Evolutionary conservation across 257 asterid genomes (phyloP).

Genomic region (Linaria vulgaris): DNA sequence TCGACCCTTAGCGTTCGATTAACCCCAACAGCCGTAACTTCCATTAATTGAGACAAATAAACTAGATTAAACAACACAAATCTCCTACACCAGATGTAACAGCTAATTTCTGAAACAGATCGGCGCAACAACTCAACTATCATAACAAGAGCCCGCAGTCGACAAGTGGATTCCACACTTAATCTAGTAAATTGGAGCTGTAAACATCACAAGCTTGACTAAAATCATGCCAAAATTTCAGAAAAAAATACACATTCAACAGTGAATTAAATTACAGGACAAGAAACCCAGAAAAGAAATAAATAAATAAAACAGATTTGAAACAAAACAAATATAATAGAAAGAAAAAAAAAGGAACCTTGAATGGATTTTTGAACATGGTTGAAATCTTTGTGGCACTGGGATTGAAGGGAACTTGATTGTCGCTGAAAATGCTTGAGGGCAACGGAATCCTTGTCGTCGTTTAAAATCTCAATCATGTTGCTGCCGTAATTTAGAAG

Average conservation of each 20-base stretch:
- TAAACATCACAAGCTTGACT: not conserved
- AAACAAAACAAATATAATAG: not conserved
- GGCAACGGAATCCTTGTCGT: slow-evolving; percentile 41
- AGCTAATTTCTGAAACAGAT: not conserved
- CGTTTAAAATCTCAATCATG: slow-evolving; percentile 48
- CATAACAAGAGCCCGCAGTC: slow-evolving; percentile 13
- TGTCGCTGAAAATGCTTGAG: slow-evolving; percentile 52
- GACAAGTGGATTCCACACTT: not conserved
- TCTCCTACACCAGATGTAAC: not conserved
- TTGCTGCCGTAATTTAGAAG: slow-evolving; percentile 46
- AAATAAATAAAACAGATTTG: not conserved
- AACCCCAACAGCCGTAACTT: too few species aligned
- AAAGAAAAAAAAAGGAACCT: slow-evolving; percentile 41
- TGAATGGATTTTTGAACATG: slow-evolving; percentile 42
- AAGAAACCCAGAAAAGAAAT: not conserved
- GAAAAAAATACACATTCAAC: not conserved
- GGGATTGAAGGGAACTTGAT: slow-evolving; percentile 48
- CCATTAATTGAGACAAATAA: not conserved
- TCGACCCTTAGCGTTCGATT: too few species aligned
- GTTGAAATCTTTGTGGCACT: slow-evolving; percentile 43
- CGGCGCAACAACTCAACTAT: not conserved
- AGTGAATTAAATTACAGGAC: not conserved
- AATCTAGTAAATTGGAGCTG: not conserved
- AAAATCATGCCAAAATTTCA: not conserved
- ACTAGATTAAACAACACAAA: not conserved